These are phyloP conservation scores for Neonectria ditissima DNA, from an alignment of 2,329 filamentous ascomycete species.

Conservation along the genomic window DNA sequence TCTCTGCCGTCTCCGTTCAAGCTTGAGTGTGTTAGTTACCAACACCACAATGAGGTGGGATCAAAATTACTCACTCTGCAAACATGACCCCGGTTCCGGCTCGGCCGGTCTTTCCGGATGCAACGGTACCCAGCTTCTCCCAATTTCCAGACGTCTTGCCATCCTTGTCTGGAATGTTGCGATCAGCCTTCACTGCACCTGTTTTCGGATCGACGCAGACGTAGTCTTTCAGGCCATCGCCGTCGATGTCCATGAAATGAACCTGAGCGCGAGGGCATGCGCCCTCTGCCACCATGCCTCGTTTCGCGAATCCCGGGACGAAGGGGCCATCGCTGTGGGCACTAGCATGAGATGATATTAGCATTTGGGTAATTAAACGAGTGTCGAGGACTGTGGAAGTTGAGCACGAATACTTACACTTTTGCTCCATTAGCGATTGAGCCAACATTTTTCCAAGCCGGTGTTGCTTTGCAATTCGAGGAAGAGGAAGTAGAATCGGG, in stretches of 20 bases:
- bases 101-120: neutral
- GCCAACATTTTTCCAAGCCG: constrained; percentile 8
- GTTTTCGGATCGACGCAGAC: constrained; percentile 12
- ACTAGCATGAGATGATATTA: no score
- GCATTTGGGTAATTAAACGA: no score
- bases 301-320: neutral
- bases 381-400: no score
- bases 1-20: constrained; percentile 22
- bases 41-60: neutral
- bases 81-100: neutral
- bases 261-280: neutral
- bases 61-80: constrained; percentile 1
- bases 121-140: neutral
- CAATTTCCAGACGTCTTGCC: constrained; percentile 28
- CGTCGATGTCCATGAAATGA: constrained; percentile 10
- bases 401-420: neutral
- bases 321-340: constrained; percentile 5
- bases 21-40: neutral
- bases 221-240: constrained; percentile 20
- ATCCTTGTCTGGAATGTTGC: neutral
- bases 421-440: constrained; percentile 9
- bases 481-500: neutral
- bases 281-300: constrained; percentile 3
- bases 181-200: neutral
- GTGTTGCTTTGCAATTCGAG: constrained; percentile 2